Evolutionary conservation across 169 alveolate genomes (phyloP), one percentile per base, ranked within the genome.

Genomic region (Fabrea salina): DNA sequence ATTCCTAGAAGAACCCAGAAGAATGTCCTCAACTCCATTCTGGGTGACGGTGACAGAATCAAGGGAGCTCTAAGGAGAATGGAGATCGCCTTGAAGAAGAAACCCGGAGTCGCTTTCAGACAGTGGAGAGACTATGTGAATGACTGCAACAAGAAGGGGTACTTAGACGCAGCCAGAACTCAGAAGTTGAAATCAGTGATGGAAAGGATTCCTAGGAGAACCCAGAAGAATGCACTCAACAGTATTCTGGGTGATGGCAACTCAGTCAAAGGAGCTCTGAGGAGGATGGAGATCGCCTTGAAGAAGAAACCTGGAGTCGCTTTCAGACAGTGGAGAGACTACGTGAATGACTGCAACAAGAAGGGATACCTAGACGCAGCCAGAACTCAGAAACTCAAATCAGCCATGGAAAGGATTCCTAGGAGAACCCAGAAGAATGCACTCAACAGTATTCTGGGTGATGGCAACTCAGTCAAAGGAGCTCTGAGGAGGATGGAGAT

Each of bases 401-500:
- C 40, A 2, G 67, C 78, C 25, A 43, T 68, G 35, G 25, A 19
- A 44, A 44, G 32, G 44, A 44, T 68, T 16, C 78, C 78, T 13
- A 13, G 11, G 30, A 16, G 61, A 1, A 19, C 25, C 2, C 19
- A 19, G 35, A 68, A 37, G 44, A 43, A 40, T 44, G 61, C 64
- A 3, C 16, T 44, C 1, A 32, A 68, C 8, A 68, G 78, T 19
- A 30, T 68, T 3, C 27, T 68, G 8, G 78, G 78, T 1, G 78
- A 44, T 41, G 78, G 78, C 0, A 44, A 32, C 39, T 25, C n/a
- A 68, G 66, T 68, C 8, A 43, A 43, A 43, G 78, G 78, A n/a
- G 61, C 57, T 43, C 1, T 68, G 13, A 44, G 40, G 7, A 37
- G 78, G 8, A n/a, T 68, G 1, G 13, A 43, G 27, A 11, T n/a